Base-by-base conservation (phyloP, 495 filamentous ascomycete genomes). In the Penicillium paradoxum region DNA sequence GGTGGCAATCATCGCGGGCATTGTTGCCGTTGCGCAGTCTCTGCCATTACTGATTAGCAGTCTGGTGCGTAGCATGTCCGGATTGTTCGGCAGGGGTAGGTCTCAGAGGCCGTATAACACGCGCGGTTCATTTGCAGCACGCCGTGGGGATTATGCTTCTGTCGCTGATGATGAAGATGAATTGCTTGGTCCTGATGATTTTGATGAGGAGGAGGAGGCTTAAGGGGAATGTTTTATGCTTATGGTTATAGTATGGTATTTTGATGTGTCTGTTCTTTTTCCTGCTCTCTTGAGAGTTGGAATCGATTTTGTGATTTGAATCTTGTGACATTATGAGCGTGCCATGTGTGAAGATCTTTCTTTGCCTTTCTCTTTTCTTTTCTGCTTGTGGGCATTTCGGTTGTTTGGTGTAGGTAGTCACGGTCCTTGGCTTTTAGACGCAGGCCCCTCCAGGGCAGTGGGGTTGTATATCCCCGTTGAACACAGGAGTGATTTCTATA, bases 161-260 rank as follows among this genome's bases (percentile, higher is more conserved):
- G 89, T 95, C 38, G 90, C 91, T 64, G 84, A 89, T 53, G 93
- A 98, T 66, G 93, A 96, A 70, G 92, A 92, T 51, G 90, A 96
- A 71, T 70, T 97, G 62, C 74, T 97, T 21, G 92, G 92, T 1
- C 88, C 90, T 53, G 93, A 95, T 53, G 91, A 92, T 2, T 88
- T 89, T 51, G 93, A 95, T 45, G 95, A 93, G 53, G 93, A 95
- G 42, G 93, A 97, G 63, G 91, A 96, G 54, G 80, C 83, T 43
- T 88, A 72, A 73, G 37, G 49, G 38, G n/a, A n/a, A n/a, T n/a
- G 24, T 27, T 42, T 42, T 8, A 19, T 5, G 30, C 9, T 27
- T 14, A 51, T 29, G 39, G 32, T 25, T 39, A 8, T 10, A 43
- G 33, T 30, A 33, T n/a, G 13, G 9, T 39, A 22, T 32, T 45